phyloP scores from a whole-genome alignment of 2,329 filamentous ascomycete genomes.

The Pseudocercospora crystallina region DNA sequence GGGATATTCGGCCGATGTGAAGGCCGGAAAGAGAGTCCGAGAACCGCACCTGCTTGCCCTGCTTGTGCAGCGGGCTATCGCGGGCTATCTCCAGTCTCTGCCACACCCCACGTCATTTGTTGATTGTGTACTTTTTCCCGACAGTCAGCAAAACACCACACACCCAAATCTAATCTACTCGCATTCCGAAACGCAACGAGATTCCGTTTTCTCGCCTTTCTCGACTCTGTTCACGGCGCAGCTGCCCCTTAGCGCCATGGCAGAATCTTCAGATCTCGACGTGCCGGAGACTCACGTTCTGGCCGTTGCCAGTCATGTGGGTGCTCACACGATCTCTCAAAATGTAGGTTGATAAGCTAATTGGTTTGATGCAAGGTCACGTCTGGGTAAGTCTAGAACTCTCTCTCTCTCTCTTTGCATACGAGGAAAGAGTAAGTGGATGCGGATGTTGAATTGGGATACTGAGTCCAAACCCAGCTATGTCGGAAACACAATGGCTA shows the following conservation, averaged over 20 bases:
- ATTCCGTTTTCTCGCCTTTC: not conserved
- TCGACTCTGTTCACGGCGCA: not conserved
- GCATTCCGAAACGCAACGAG: not conserved
- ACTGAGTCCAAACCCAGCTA: constrained; percentile 58
- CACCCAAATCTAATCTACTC: not conserved
- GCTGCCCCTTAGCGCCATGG: constrained; percentile 11
- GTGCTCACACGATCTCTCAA: constrained; percentile 40
- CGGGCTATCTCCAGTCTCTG: no score
- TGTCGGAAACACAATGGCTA: constrained; percentile 96
- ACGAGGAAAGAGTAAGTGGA: constrained; percentile 1
- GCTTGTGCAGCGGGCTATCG: no score
- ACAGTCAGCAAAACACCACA: constrained; percentile 3
- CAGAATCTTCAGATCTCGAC: constrained; percentile 19
- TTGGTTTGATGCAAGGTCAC: constrained; percentile 57
- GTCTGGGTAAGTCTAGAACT: constrained; percentile 61
- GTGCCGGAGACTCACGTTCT: constrained; percentile 70
- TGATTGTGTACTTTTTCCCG: constrained; percentile 10
- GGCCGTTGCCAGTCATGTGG: constrained; percentile 93
- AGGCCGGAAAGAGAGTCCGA: no score
- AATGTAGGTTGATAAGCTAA: constrained; percentile 26
- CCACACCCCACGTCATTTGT: constrained; percentile 18
- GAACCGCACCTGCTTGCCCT: no score
- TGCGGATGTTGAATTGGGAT: constrained; percentile 16
- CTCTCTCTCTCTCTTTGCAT: no score
- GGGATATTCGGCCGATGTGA: no score